Percentiles rank a stretch among this genome's conserved stretches.
Conservation (phyloP, 441 rosid genomes). For the Corymbia citriodora region DNA sequence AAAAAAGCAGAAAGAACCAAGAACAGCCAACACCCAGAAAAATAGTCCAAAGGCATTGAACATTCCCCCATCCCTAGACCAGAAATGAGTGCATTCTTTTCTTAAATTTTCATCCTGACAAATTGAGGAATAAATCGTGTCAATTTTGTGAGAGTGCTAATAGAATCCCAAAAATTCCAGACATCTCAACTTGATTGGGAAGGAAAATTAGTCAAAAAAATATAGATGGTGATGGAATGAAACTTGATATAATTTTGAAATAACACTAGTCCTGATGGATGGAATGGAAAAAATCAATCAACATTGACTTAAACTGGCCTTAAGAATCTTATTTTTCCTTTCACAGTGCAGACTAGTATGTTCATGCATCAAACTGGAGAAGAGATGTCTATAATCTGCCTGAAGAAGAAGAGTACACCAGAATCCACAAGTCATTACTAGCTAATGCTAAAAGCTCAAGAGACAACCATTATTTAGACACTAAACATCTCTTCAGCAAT, state of each 20-base stretch:
- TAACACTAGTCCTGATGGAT: neutral
- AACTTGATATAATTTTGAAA: neutral
- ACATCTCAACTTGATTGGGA: neutral
- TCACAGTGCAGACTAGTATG: neutral
- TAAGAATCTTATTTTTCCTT: neutral
- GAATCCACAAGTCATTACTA: neutral
- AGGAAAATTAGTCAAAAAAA: neutral
- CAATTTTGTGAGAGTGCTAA: neutral
- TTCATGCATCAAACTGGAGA: neutral
- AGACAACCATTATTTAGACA: neutral
- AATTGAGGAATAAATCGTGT: neutral
- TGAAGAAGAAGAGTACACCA: neutral
- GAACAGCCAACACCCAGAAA: no score
- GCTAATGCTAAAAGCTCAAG: neutral
- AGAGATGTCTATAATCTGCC: neutral
- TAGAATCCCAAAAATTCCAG: neutral
- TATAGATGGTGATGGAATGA: neutral
- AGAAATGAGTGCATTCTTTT: neutral
- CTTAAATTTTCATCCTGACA: neutral
- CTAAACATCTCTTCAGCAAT: neutral
- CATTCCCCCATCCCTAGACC: neutral
- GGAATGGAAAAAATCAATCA: neutral
- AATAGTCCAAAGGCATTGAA: neutral
- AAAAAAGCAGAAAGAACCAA: no score
- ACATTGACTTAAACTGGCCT: neutral